These are phyloP conservation scores for Pyrenochaeta sp. DNA, from an alignment of 2,329 filamentous ascomycete species.

Conservation along the genomic window DNA sequence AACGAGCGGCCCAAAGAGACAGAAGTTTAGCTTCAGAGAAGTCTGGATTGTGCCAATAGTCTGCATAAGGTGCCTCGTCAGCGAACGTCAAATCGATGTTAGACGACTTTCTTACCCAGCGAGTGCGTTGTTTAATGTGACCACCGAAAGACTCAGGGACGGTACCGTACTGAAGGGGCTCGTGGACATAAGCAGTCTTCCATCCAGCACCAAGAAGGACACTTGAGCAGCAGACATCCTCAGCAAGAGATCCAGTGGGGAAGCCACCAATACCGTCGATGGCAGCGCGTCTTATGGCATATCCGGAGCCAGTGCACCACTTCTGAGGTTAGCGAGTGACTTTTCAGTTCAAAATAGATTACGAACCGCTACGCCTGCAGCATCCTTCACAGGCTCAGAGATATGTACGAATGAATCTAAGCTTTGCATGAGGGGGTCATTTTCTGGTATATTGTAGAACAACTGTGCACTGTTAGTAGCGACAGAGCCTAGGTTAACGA, in stretches of 20 bases:
- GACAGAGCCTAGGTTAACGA: too few species aligned
- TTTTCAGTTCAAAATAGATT: neutral
- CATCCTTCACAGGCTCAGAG: slow-evolving; percentile 58
- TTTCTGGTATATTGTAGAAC: slow-evolving; percentile 69
- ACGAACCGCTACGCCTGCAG: slow-evolving; percentile 58
- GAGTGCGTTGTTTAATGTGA: slow-evolving; percentile 31
- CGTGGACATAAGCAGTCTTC: slow-evolving; percentile 60
- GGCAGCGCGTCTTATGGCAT: slow-evolving; percentile 65
- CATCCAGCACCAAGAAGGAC: slow-evolving; percentile 68
- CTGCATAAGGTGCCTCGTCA: neutral
- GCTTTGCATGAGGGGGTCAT: slow-evolving; percentile 67
- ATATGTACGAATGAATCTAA: slow-evolving; percentile 67
- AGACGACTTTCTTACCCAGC: slow-evolving; percentile 18
- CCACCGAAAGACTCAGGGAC: slow-evolving; percentile 24
- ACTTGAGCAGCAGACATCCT: slow-evolving; percentile 68
- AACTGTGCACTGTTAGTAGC: slow-evolving; percentile 64
- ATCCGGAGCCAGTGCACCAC: slow-evolving; percentile 71
- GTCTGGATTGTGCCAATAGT: slow-evolving; percentile 32
- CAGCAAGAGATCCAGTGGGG: slow-evolving; percentile 66
- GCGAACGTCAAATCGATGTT: neutral
- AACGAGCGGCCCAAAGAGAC: slow-evolving; percentile 21
- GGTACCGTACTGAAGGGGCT: slow-evolving; percentile 30
- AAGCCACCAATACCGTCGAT: slow-evolving; percentile 70
- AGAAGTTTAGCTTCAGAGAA: slow-evolving; percentile 26
- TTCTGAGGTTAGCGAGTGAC: neutral